A percentile compares a stretch with the other conserved stretches of the same genome.
phyloP scores from a whole-genome alignment of 805 yeast species.

The Kurtzmaniella cleridarum region DNA sequence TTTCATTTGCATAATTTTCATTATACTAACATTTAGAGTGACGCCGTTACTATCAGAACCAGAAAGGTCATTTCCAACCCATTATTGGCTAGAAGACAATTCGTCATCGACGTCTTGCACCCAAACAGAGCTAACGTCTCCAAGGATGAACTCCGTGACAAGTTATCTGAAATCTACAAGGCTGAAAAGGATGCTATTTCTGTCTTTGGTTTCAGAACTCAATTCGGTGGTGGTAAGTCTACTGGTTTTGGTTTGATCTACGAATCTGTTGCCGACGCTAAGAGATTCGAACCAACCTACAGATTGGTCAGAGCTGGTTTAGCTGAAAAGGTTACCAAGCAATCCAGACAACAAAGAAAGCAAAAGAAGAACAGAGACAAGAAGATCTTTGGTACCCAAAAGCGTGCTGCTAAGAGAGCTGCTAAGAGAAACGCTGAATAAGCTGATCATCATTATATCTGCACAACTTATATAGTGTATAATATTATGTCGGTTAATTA shows the following conservation, averaged over 20 bases:
- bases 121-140: conserved; percentile 99
- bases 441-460: conserved; percentile 14
- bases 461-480: conserved; percentile 8
- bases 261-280: conserved; percentile 96
- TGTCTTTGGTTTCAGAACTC: conserved; percentile 99
- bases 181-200: conserved; percentile 91
- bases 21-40: conserved; percentile 60
- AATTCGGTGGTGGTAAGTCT: conserved; percentile 99
- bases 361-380: conserved; percentile 99
- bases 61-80: conserved; percentile 99
- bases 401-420: conserved; percentile 85
- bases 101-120: conserved; percentile 98
- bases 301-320: conserved; percentile 98
- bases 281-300: conserved; percentile 98
- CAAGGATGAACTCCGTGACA: conserved; percentile 98
- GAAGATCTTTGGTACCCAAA: conserved; percentile 98
- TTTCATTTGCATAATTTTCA: neutral
- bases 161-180: conserved; percentile 83
- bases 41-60: conserved; percentile 99
- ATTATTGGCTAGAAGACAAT: conserved; percentile 98
- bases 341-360: conserved; percentile 99
- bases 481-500: conserved; percentile 11
- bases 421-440: conserved; percentile 89
- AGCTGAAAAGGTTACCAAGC: conserved; percentile 92
- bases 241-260: conserved; percentile 98